Evolutionary conservation across 2,329 filamentous ascomycete species (phyloP).

Genomic region (Fusarium luffae): DNA sequence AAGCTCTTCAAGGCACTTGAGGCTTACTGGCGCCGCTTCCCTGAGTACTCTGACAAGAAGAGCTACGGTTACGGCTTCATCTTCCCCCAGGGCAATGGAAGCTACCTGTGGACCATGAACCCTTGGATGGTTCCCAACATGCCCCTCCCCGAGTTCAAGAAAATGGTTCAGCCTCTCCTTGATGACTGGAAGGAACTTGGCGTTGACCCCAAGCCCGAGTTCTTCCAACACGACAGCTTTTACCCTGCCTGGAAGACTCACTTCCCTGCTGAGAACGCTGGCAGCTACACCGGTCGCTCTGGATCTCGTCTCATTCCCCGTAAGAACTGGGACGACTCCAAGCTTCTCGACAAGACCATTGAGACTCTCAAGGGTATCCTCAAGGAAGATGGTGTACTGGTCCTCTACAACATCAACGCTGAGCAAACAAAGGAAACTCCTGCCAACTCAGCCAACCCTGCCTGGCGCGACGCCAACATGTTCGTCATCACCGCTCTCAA

Average conservation of each 20-base stretch:
- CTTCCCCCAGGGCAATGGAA: constrained; percentile 42
- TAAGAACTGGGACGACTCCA: constrained; percentile 35
- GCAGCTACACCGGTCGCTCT: constrained; percentile 40
- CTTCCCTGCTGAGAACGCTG: constrained; percentile 42
- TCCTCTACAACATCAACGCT: constrained; percentile 38
- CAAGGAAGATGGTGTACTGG: constrained; percentile 17
- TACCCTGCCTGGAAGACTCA: constrained; percentile 44
- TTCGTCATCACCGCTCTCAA: constrained; percentile 47
- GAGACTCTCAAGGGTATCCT: constrained; percentile 19
- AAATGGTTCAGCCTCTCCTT: constrained; percentile 45
- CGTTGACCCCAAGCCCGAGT: constrained; percentile 43
- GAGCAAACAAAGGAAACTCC: constrained; percentile 40
- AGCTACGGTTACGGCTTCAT: constrained; percentile 45
- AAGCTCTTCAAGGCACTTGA: constrained; percentile 48
- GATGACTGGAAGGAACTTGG: constrained; percentile 48
- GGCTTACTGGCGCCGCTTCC: constrained; percentile 42
- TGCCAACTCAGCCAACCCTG: constrained; percentile 54
- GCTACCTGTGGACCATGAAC: constrained; percentile 47
- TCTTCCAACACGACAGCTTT: constrained; percentile 43
- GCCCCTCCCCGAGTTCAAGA: constrained; percentile 46
- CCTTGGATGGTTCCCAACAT: constrained; percentile 44
- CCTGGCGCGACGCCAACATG: constrained; percentile 54
- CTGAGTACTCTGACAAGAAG: constrained; percentile 42
- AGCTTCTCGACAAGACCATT: constrained; percentile 29
- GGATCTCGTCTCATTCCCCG: constrained; percentile 46